These are phyloP conservation scores for Cadophora gregata DNA, from an alignment of 2,329 filamentous ascomycete species.

Conservation along the genomic window DNA sequence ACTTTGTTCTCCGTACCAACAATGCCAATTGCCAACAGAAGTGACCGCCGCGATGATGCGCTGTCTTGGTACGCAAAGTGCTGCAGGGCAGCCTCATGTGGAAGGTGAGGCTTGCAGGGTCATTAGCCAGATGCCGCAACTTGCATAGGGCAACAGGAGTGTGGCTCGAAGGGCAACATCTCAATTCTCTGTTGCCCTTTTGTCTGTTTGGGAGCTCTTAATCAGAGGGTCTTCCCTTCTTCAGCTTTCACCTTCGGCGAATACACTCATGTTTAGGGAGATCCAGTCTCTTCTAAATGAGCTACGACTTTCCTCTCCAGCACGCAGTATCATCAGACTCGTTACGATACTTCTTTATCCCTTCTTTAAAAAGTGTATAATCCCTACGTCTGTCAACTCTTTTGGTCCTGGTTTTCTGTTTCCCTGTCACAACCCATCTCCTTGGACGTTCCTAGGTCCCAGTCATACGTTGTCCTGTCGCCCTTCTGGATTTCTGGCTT, in stretches of 20 bases:
- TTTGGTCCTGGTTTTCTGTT: not conserved
- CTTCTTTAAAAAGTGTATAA: not conserved
- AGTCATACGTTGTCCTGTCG: constrained; percentile 1
- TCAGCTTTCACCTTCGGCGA: not conserved
- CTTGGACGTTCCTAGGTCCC: not conserved
- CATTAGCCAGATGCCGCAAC: not conserved
- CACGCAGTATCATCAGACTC: not conserved
- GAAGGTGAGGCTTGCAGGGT: not conserved
- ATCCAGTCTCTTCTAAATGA: not conserved
- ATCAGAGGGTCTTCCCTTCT: not conserved
- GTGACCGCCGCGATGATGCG: constrained; percentile 8
- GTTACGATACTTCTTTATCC: not conserved
- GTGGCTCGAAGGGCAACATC: constrained; percentile 1
- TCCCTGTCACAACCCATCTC: not conserved
- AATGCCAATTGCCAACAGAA: not conserved
- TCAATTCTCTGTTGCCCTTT: constrained; percentile 1
- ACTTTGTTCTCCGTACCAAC: too few species aligned
- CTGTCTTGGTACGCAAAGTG: not conserved
- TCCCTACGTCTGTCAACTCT: not conserved
- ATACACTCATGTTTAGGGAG: not conserved
- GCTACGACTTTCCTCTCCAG: not conserved
- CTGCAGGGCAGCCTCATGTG: constrained; percentile 6
- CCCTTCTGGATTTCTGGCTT: not conserved
- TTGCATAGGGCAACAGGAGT: not conserved
- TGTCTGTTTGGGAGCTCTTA: not conserved